Conservation (phyloP, 2,329 filamentous ascomycete genomes). For the Penicillium concentricum region DNA sequence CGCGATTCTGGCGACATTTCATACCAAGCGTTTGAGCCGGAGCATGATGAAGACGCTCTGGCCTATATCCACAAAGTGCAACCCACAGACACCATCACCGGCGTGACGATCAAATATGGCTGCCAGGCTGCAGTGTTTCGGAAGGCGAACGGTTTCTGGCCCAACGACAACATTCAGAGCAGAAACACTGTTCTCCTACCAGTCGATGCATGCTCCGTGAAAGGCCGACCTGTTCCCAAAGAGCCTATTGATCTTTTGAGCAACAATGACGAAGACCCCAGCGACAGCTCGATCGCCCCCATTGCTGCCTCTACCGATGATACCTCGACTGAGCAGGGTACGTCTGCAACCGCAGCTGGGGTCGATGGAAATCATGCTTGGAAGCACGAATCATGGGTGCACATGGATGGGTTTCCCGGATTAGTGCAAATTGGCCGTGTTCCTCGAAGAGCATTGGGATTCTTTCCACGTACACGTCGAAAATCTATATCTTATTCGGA, state of each 20-base stretch:
- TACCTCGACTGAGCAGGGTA: conserved; percentile 4
- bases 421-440: conserved; percentile 85
- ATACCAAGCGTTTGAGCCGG: conserved; percentile 35
- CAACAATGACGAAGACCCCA: conserved; percentile 31
- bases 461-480: conserved; percentile 86
- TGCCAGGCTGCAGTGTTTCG: conserved; percentile 80
- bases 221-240: conserved; percentile 61
- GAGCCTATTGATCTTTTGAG: conserved; percentile 27
- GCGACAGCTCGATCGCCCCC: conserved; percentile 37
- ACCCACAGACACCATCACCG: conserved; percentile 81
- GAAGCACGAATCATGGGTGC: conserved; percentile 87
- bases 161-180: conserved; percentile 83
- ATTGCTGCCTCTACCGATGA: conserved; percentile 5
- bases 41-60: conserved; percentile 70
- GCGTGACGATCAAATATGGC: conserved; percentile 84
- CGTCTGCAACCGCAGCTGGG: conserved; percentile 27
- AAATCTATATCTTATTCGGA: conserved; percentile 68
- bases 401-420: conserved; percentile 67
- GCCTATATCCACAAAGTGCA: conserved; percentile 89
- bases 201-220: conserved; percentile 83
- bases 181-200: conserved; percentile 79
- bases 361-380: conserved; percentile 66
- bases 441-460: conserved; percentile 76
- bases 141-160: conserved; percentile 91
- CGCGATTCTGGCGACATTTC: conserved; percentile 44